phyloP scores from a whole-genome alignment of 2,329 filamentous ascomycete species.

The Leptographium radiaticola region DNA sequence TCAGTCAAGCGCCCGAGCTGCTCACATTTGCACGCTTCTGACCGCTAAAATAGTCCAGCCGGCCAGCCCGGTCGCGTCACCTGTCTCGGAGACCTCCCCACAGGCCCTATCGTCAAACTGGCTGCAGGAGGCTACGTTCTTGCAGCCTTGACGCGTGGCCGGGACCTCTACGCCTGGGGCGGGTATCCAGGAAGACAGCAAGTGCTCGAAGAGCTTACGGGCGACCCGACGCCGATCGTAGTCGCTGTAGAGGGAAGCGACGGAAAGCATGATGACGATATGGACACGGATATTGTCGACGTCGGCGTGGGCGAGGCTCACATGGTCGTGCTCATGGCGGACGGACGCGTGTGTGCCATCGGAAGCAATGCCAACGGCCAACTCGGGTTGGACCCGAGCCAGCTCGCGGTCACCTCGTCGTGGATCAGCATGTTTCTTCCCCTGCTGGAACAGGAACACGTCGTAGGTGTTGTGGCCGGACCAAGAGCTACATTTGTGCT shows the following conservation, averaged over 20 bases:
- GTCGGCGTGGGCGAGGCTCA: slow-evolving; percentile 46
- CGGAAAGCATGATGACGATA: slow-evolving; percentile 36
- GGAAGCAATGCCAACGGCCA: slow-evolving; percentile 48
- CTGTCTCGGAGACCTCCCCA: slow-evolving; percentile 37
- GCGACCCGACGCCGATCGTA: slow-evolving; percentile 29
- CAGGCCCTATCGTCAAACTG: slow-evolving; percentile 38
- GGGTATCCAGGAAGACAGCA: slow-evolving; percentile 18
- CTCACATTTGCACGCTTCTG: neutral
- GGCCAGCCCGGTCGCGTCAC: slow-evolving; percentile 29
- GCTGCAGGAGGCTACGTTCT: slow-evolving; percentile 42
- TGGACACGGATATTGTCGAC: slow-evolving; percentile 29
- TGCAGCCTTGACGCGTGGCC: slow-evolving; percentile 43
- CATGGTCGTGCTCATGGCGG: slow-evolving; percentile 38
- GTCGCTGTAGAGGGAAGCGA: slow-evolving; percentile 24
- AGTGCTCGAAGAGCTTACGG: slow-evolving; percentile 13
- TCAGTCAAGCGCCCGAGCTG: slow-evolving; percentile 13
- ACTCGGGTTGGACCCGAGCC: slow-evolving; percentile 30
- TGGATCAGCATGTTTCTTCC: slow-evolving; percentile 24
- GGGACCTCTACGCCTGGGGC: slow-evolving; percentile 52
- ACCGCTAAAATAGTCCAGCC: slow-evolving; percentile 25
- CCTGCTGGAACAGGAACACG: slow-evolving; percentile 13
- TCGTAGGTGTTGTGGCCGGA: slow-evolving; percentile 34
- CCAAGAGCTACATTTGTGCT: slow-evolving; percentile 36
- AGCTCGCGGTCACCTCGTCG: neutral
- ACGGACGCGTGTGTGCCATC: slow-evolving; percentile 37